Percentiles rank a stretch among this genome's conserved stretches.
These are phyloP conservation scores for Yamadazyma paraphyllophila DNA, from an alignment of 805 yeast genomes.

Conservation along the genomic window DNA sequence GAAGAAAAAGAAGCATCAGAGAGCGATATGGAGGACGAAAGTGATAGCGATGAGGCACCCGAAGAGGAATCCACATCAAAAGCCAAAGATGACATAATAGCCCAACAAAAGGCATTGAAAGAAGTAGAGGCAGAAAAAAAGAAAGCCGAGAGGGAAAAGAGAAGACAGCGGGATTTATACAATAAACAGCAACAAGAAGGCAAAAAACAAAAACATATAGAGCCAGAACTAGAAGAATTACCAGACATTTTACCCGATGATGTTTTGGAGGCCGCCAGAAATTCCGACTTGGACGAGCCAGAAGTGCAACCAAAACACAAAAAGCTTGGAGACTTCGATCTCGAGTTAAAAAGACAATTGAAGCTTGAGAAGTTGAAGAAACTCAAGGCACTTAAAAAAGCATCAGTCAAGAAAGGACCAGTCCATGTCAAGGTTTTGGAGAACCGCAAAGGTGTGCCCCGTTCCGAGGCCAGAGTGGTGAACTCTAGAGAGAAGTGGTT, in stretches of 20 bases:
- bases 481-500: slow-evolving; percentile 38
- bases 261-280: slow-evolving; percentile 22
- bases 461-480: slow-evolving; percentile 31
- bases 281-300: slow-evolving; percentile 4
- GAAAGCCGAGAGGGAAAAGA: slow-evolving; percentile 30
- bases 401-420: slow-evolving; percentile 37
- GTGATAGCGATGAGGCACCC: slow-evolving; percentile 36
- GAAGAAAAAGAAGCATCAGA: not conserved
- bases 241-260: slow-evolving; percentile 46
- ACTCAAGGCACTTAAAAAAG: slow-evolving; percentile 21
- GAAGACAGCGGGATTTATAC: slow-evolving; percentile 33
- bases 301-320: slow-evolving; percentile 17
- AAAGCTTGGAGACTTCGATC: slow-evolving; percentile 36
- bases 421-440: slow-evolving; percentile 37
- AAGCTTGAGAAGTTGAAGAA: slow-evolving; percentile 34
- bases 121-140: slow-evolving; percentile 23
- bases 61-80: slow-evolving; percentile 40
- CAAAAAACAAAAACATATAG: slow-evolving; percentile 18
- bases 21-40: slow-evolving; percentile 3
- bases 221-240: slow-evolving; percentile 19
- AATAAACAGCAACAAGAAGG: slow-evolving; percentile 35
- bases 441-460: slow-evolving; percentile 29
- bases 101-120: slow-evolving; percentile 23
- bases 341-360: slow-evolving; percentile 26
- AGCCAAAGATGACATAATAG: slow-evolving; percentile 25